Conservation (phyloP, 164 flowering plant genomes). For the Magnolia kwangsiensis region DNA sequence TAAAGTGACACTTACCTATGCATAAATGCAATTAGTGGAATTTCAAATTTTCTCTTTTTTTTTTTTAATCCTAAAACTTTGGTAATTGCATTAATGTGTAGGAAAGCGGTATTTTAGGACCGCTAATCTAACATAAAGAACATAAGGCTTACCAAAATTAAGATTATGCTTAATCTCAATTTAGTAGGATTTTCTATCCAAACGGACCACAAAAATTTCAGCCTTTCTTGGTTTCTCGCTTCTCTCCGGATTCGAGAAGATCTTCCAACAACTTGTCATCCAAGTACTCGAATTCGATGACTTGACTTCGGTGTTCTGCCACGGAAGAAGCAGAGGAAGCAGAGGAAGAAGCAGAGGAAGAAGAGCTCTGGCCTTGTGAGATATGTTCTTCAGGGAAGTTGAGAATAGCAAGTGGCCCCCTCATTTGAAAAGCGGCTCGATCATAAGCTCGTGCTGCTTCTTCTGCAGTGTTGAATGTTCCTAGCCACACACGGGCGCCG, state of each 20-base stretch:
- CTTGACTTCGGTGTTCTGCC: background rate
- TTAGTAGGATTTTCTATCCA: background rate
- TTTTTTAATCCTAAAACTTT: background rate
- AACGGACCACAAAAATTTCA: background rate
- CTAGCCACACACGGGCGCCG: slow-evolving; percentile 15
- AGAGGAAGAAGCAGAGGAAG: background rate
- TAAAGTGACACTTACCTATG: too few relatives aligned
- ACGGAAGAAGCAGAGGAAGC: background rate
- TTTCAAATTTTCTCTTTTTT: too few relatives aligned
- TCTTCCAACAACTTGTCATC: slow-evolving; percentile 18
- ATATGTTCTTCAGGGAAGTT: slow-evolving; percentile 8
- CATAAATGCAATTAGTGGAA: too few relatives aligned
- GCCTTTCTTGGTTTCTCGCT: slow-evolving; percentile 1
- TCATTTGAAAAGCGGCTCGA: slow-evolving; percentile 14
- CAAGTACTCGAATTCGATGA: slow-evolving; percentile 18
- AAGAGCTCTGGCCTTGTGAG: background rate
- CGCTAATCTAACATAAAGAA: background rate
- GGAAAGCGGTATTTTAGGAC: background rate
- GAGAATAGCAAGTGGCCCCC: slow-evolving; percentile 12
- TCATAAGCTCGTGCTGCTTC: slow-evolving; percentile 20
- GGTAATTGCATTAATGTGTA: background rate
- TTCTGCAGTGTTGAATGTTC: slow-evolving; percentile 15
- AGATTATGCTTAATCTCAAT: background rate
- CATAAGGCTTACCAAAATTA: background rate
- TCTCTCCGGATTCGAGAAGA: slow-evolving; percentile 9